Evolutionary conservation across 371 early-diverging fungal species (phyloP), one percentile per base, ranked within the genome.

Genomic region (Mortierella sp.): DNA sequence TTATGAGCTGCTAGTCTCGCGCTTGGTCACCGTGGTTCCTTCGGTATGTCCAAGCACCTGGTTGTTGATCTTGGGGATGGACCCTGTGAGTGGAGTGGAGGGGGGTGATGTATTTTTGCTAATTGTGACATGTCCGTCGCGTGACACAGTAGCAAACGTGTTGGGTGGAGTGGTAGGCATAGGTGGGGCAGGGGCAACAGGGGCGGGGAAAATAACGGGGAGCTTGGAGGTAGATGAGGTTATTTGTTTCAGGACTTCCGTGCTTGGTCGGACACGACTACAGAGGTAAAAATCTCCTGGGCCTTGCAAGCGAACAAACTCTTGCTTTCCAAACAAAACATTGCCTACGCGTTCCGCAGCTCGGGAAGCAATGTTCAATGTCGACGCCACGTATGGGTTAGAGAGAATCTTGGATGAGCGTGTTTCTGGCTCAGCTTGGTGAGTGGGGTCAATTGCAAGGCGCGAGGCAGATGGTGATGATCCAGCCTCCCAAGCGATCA

Each of bases 281-380:
- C 91, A 86, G 47, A 93, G 72, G 73, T 90, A 93, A 68, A 92
- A 89, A 65, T 93, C 92, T 26, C 93, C 93, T 30, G 93, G 93
- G 32, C 93, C 93, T 54, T 87, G 88, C 37, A 93, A 74, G 28
- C 87, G 88, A 26, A 92, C 89, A 79, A 91, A 91, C 68, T 92
- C 92, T 86, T 91, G 84, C 39, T 57, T 81, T 40, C 83, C 83
- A 67, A 81, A 81, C 39, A 81, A 35, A 6, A 81, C 83, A 63
- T 72, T 81, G 35, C 76, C 83, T 10, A 69, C 24, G 32, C 83
- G 83, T 69, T 81, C 83, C 20, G 72, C 76, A 16, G 62, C 63
- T 18, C 77, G 72, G 14, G 76, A 68, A 22, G 68, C 76, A 60
- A 81, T 51, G 64, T 81, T 81, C 54, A 81, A 24, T 10, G 83